Base-by-base conservation (phyloP, 352 stramenopile species). In the Phytophthora ramorum region DNA sequence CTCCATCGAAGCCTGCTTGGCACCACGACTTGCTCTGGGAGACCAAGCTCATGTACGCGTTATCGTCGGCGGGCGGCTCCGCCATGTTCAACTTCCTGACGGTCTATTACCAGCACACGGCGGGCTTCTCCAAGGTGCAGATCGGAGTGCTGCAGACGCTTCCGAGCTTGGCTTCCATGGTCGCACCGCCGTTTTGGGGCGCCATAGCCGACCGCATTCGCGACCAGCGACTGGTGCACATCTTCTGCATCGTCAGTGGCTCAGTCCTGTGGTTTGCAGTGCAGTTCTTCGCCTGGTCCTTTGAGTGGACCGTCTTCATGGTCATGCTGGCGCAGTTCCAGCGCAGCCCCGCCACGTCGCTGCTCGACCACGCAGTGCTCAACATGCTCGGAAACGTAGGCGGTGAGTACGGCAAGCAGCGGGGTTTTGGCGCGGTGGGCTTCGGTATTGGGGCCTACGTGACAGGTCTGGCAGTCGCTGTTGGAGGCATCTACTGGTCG, bases 341-440 rank as follows among this genome's bases (percentile, higher is more conserved):
- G 35, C 62, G 58, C 48, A 63, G 71, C 44, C 79, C 81, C 0
- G 63, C 67, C 0, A 69, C 73, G 14, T 86, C 83, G 22, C 53
- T 92, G 46, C 70, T 90, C 8, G 83, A 91, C 62, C 78, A 87
- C 63, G 78, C 83, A 3, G 63, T 90, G 28, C 70, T 92, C 28
- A 67, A 82, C 35, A 60, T 90, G 63, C 69, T 90, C 38, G 64
- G 62, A 9, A 77, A 77, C 43, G 68, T 81, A 28, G 83, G 83
- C 24, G 81, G 78, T n/a, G 83, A 92, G 57, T 92, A 90, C 65
- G 83, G 83, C 58, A 90, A 90, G 72, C 83, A 92, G 71, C 78
- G 83, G 0, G 67, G 90, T 32, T 90, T 88, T 54, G 83, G 80
- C 24, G 81, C 83, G 5, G 64, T 92, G 14, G 83, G 83, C 38